Conservation (phyloP, 192 early-diverging fungal genomes). For the Linnemannia hyalina region DNA sequence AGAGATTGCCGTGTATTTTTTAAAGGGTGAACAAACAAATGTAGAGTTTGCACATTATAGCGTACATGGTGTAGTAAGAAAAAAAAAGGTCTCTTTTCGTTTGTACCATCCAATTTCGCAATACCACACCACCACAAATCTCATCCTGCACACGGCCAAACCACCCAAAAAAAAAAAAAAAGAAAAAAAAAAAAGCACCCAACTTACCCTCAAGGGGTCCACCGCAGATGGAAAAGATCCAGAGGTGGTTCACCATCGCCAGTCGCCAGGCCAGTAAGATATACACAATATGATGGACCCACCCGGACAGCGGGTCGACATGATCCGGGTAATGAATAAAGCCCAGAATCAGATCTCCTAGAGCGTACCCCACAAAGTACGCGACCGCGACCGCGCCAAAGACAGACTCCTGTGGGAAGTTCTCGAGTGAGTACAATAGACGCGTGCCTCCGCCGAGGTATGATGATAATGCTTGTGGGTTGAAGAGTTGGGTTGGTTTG, state of each 20-base stretch:
- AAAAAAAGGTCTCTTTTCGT: too few species aligned
- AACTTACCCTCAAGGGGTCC: slow-evolving; percentile 20
- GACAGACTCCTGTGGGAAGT: neutral
- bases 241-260: neutral
- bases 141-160: too few species aligned
- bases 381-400: neutral
- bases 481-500: neutral
- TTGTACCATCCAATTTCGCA: too few species aligned
- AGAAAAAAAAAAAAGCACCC: neutral
- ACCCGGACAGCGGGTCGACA: slow-evolving; percentile 1
- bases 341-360: neutral
- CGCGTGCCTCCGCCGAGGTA: slow-evolving; percentile 10
- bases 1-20: neutral
- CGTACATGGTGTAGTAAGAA: too few species aligned
- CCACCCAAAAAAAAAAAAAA: neutral
- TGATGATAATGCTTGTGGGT: neutral
- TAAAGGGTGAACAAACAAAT: too few species aligned
- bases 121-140: too few species aligned
- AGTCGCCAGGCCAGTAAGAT: neutral
- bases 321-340: slow-evolving; percentile 1
- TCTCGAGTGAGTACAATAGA: slow-evolving; percentile 13
- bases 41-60: too few species aligned
- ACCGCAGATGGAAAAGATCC: neutral
- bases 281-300: slow-evolving; percentile 18
- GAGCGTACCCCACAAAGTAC: slow-evolving; percentile 6